Conservation (phyloP, 441 rosid species). For the Syzygium malaccense region DNA sequence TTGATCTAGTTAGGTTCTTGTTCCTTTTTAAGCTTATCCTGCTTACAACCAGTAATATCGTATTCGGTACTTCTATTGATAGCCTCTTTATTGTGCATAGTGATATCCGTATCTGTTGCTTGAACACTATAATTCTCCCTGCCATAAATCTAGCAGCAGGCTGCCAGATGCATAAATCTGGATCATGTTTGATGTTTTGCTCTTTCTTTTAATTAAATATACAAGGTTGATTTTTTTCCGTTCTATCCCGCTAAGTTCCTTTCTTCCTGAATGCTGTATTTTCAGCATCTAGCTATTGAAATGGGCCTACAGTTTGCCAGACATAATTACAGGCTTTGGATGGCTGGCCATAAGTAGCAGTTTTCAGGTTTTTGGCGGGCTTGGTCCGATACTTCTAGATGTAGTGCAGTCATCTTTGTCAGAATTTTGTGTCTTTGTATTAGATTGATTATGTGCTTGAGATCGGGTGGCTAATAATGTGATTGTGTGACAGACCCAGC, state of each 20-base stretch:
- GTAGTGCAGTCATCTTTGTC: not conserved
- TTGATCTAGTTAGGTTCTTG: not conserved
- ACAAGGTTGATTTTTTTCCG: not conserved
- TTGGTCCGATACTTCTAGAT: not conserved
- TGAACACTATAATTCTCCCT: not conserved
- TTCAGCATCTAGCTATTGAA: not conserved
- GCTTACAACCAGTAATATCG: not conserved
- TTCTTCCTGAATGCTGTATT: not conserved
- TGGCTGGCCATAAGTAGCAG: not conserved
- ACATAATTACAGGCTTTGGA: not conserved
- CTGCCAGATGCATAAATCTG: not conserved
- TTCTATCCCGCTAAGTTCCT: not conserved
- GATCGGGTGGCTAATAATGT: not conserved
- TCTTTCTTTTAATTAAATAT: not conserved
- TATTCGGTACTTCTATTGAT: not conserved
- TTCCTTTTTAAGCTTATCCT: not conserved
- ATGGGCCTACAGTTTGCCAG: not conserved
- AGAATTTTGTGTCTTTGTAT: not conserved
- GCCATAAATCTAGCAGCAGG: not conserved
- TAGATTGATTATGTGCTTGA: not conserved
- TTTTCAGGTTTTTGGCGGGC: not conserved
- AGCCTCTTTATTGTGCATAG: not conserved
- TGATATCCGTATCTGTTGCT: not conserved
- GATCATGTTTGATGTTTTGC: not conserved
- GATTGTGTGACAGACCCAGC: conserved; percentile 43